phyloP scores from a whole-genome alignment of 257 asterid species.

The Penstemon eatonii region DNA sequence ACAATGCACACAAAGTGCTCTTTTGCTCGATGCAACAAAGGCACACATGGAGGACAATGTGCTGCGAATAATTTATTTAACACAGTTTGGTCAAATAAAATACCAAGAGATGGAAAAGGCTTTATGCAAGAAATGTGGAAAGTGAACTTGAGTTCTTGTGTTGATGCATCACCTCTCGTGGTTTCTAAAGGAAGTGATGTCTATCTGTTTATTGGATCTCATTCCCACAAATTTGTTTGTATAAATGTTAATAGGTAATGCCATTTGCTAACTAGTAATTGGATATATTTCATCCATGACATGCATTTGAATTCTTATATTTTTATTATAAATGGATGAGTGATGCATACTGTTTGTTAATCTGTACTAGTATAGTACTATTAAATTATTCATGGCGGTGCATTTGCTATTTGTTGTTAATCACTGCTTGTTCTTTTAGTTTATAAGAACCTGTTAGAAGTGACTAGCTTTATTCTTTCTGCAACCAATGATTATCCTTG shows the following conservation, averaged over 20 bases:
- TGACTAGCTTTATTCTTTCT: not conserved
- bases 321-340: not conserved
- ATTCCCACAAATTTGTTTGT: slow-evolving; percentile 76
- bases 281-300: slow-evolving; percentile 8
- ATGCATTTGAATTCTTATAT: slow-evolving; percentile 19
- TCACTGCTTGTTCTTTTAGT: not conserved
- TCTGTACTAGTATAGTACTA: not conserved
- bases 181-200: slow-evolving; percentile 55
- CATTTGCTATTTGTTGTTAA: not conserved
- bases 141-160: slow-evolving; percentile 76
- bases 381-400: not conserved
- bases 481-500: no score
- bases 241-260: slow-evolving; percentile 68
- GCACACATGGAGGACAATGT: slow-evolving; percentile 47
- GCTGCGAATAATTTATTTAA: slow-evolving; percentile 36
- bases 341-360: slow-evolving; percentile 1
- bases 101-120: slow-evolving; percentile 45
- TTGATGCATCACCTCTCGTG: slow-evolving; percentile 94
- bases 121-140: slow-evolving; percentile 67
- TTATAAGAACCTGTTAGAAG: not conserved
- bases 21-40: slow-evolving; percentile 79
- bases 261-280: slow-evolving; percentile 18
- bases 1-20: slow-evolving; percentile 50
- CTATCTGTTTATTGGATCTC: slow-evolving; percentile 81
- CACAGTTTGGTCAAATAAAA: slow-evolving; percentile 38